Conservation (phyloP, 495 filamentous ascomycete species). For the Aspergillus indologenus region DNA sequence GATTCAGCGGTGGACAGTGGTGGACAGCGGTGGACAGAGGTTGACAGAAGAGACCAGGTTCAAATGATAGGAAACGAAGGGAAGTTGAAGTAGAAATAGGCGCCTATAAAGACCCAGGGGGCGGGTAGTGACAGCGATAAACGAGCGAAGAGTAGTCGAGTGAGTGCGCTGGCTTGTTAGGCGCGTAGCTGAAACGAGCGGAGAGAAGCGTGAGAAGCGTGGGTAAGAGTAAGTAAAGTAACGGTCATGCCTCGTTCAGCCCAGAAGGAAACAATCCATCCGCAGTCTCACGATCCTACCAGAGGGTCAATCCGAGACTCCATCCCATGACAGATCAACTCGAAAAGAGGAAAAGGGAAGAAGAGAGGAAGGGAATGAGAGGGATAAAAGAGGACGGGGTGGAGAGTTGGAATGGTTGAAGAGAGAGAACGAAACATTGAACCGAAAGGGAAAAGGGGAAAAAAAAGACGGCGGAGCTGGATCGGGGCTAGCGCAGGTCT, state of each 20-base stretch:
- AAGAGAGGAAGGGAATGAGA: conserved; percentile 10
- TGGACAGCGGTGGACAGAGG: neutral
- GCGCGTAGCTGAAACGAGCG: conserved; percentile 15
- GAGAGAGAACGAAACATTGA: conserved; percentile 8
- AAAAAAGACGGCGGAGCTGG: conserved; percentile 6
- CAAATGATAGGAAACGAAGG: conserved; percentile 3
- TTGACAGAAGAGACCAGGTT: conserved; percentile 4
- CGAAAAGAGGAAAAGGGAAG: conserved; percentile 8
- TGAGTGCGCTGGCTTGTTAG: conserved; percentile 10
- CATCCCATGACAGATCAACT: conserved; percentile 13
- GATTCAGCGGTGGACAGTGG: too few relatives aligned
- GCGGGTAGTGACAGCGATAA: conserved; percentile 6
- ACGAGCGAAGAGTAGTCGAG: conserved; percentile 16
- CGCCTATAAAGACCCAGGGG: conserved; percentile 3
- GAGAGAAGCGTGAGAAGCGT: conserved; percentile 12
- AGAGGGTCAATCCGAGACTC: conserved; percentile 25
- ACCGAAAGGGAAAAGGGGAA: conserved; percentile 8
- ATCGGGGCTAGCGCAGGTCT: conserved; percentile 2
- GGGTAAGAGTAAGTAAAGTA: neutral
- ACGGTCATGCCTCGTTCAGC: conserved; percentile 6
- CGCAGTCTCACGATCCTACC: conserved; percentile 28
- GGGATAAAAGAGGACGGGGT: conserved; percentile 12
- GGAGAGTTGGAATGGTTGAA: conserved; percentile 1
- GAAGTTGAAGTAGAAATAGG: conserved; percentile 10
- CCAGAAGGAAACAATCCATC: conserved; percentile 17